Evolutionary conservation across 441 rosid species (phyloP).

Genomic region (Erodium texanum): DNA sequence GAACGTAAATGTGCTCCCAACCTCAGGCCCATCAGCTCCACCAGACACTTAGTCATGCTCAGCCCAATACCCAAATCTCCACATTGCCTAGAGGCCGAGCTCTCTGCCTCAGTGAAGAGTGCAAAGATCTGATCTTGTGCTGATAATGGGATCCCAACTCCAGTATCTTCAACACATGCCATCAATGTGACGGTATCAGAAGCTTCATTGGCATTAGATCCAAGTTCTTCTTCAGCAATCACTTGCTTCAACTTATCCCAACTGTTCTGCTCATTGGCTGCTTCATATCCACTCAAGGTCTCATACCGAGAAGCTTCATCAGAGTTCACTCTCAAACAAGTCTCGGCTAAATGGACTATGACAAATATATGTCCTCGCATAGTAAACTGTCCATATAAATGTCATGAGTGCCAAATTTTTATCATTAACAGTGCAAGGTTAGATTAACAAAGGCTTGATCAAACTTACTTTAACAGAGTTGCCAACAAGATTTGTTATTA

Average conservation of each 20-base stretch:
- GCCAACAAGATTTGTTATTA: constrained; percentile 87
- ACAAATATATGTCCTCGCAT: constrained; percentile 85
- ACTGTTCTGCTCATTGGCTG: constrained; percentile 68
- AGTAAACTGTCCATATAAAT: constrained; percentile 90
- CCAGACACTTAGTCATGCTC: constrained; percentile 88
- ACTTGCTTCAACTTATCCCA: constrained; percentile 77
- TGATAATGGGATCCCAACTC: constrained; percentile 71
- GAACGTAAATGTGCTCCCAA: constrained; percentile 89
- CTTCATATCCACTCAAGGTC: constrained; percentile 83
- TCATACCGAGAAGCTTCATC: constrained; percentile 35
- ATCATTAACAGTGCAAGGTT: too few species aligned
- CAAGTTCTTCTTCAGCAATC: constrained; percentile 33
- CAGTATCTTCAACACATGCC: constrained; percentile 89
- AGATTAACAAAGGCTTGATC: neutral
- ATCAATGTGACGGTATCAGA: constrained; percentile 47
- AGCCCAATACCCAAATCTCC: constrained; percentile 98
- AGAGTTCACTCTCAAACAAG: constrained; percentile 39
- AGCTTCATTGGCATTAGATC: constrained; percentile 18
- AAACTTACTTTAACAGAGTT: constrained; percentile 82
- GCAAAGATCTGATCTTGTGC: constrained; percentile 84
- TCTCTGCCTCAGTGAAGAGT: constrained; percentile 96
- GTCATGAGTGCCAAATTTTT: too few species aligned
- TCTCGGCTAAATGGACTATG: constrained; percentile 65
- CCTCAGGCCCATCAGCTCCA: constrained; percentile 72
- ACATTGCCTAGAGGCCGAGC: constrained; percentile 80